Conservation (phyloP, 2,329 filamentous ascomycete genomes). For the Aspergillus hiratsukae region DNA sequence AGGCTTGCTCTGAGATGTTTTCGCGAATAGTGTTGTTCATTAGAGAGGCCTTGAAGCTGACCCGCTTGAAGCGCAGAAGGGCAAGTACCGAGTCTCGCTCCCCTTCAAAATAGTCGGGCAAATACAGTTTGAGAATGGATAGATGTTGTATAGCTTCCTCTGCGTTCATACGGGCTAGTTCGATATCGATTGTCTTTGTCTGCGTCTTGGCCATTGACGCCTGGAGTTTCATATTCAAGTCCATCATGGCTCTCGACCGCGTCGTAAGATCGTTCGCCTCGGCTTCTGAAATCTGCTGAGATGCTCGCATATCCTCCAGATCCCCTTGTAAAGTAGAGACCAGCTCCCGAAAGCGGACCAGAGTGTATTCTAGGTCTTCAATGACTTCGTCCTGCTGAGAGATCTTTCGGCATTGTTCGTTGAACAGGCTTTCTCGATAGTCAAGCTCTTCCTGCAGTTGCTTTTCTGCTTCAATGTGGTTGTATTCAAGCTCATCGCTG, state of each 20-base stretch:
- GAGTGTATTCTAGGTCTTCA: slow-evolving; percentile 84
- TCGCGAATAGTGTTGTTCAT: slow-evolving; percentile 76
- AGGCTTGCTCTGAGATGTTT: slow-evolving; percentile 62
- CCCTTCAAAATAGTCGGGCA: slow-evolving; percentile 75
- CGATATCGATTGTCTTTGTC: slow-evolving; percentile 88
- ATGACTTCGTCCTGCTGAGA: slow-evolving; percentile 73
- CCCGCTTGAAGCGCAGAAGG: slow-evolving; percentile 78
- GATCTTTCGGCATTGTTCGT: slow-evolving; percentile 71
- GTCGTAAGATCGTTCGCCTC: slow-evolving; percentile 87
- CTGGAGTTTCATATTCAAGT: slow-evolving; percentile 91
- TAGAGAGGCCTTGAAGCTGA: slow-evolving; percentile 81
- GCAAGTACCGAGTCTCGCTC: slow-evolving; percentile 86
- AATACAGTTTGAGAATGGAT: slow-evolving; percentile 80
- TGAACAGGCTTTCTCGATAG: slow-evolving; percentile 75
- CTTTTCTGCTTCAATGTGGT: slow-evolving; percentile 88
- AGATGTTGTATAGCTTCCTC: slow-evolving; percentile 86
- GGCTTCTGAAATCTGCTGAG: slow-evolving; percentile 84
- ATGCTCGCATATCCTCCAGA: slow-evolving; percentile 86
- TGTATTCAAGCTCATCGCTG: slow-evolving; percentile 89
- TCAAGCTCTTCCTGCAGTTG: slow-evolving; percentile 93
- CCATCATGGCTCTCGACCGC: slow-evolving; percentile 90
- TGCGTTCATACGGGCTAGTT: slow-evolving; percentile 79
- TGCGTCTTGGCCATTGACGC: slow-evolving; percentile 86
- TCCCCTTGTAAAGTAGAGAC: slow-evolving; percentile 81
- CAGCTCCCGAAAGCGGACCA: slow-evolving; percentile 82